Conservation (phyloP, 805 yeast genomes). For the Candida corydali region DNA sequence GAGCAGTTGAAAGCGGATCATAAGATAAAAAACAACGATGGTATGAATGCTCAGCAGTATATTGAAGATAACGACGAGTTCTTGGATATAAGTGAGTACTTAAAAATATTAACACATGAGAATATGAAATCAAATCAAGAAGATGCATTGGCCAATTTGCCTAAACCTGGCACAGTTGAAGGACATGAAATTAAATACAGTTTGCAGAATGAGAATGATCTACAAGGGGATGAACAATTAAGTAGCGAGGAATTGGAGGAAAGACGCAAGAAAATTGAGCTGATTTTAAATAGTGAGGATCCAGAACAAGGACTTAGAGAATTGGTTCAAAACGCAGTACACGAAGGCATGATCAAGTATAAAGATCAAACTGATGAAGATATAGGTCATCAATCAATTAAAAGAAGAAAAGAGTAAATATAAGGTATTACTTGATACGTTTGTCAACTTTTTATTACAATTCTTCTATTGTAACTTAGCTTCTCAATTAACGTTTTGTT, state of each 20-base stretch:
- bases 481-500: no score
- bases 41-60: constrained; percentile 66
- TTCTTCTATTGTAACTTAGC: no score
- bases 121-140: constrained; percentile 6
- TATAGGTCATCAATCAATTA: constrained; percentile 12
- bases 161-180: constrained; percentile 35
- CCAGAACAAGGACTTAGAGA: constrained; percentile 75
- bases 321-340: constrained; percentile 62
- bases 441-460: constrained; percentile 7
- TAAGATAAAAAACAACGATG: constrained; percentile 63
- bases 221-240: constrained; percentile 28
- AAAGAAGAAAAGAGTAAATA: constrained; percentile 6
- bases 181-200: constrained; percentile 57
- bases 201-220: constrained; percentile 40
- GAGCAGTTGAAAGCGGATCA: constrained; percentile 67
- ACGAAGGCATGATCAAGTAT: constrained; percentile 44
- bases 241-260: constrained; percentile 30
- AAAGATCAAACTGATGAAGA: constrained; percentile 18
- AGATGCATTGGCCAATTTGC: constrained; percentile 21
- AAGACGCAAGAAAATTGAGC: constrained; percentile 61
- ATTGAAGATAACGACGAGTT: constrained; percentile 82
- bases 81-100: constrained; percentile 69
- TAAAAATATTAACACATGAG: constrained; percentile 42
- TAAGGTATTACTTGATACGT: constrained; percentile 7
- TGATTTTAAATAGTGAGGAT: constrained; percentile 72